Evolutionary conservation across 2,329 filamentous ascomycete genomes (phyloP), one percentile per base, ranked within the genome.

Genomic region (Xylariaceae sp.): DNA sequence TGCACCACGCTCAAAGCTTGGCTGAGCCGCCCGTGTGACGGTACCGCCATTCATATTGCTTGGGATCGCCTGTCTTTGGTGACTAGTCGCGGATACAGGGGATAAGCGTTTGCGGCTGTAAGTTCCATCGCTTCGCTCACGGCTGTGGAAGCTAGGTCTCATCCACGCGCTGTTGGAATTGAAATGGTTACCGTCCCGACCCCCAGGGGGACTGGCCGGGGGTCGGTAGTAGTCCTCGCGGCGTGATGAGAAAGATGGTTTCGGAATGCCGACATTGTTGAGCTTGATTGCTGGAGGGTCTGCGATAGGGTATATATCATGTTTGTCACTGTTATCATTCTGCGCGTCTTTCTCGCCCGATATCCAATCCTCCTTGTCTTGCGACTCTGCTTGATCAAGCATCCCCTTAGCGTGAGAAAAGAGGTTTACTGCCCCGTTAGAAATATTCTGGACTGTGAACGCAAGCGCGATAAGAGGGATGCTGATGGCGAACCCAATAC

Each of bases 401-500:
- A 34, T 29, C 26, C 30, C 50, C 29, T 32, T 50, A 8, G 49
- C 37, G 4, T 41, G 50, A 8, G 55, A 43, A 13, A 58, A 47
- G 29, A 58, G 40, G 26, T 52, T 56, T 1, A 43, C 18, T 5
- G 41, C 52, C 7, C 47, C 60, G 30, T 64, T 59, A 0, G 63
- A 65, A 12, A 74, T 71, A 41, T 72, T 70, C 15, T 62, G 61
- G 5, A 72, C 68, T 0, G 70, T 67, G 50, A 73, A 71, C 5
- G 72, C 72, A 59, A 72, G 65, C 15, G 69, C 58, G 41, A 74
- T 64, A 1, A 74, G 65, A 5, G 70, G 67, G 15, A 72, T 67
- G 2, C 70, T 72, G 42, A 74, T 70, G 39, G 65, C 71, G 4
- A 74, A 63, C 3, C 72, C 71, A n/a, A 73, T 70, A 13, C 71